Evolutionary conservation across 495 filamentous ascomycete species (phyloP).

Genomic region (Aspergillus bertholletiae): DNA sequence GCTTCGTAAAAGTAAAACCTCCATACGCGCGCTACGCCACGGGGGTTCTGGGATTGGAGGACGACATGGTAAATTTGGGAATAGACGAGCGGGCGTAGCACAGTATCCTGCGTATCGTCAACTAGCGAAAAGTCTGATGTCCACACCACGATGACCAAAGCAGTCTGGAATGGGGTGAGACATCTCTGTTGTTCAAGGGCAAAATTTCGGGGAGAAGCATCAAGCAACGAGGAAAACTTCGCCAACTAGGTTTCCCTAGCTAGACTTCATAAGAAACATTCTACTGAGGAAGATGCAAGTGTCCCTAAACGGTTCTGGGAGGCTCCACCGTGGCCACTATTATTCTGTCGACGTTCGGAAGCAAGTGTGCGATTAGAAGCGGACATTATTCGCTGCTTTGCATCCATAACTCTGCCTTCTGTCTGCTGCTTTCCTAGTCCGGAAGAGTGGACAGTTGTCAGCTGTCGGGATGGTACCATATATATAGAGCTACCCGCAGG

Average conservation of each 20-base stretch:
- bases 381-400: not conserved
- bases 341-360: not conserved
- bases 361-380: not conserved
- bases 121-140: conserved; percentile 1
- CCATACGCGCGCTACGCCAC: conserved; percentile 53
- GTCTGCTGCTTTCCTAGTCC: not conserved
- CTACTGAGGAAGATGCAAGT: not conserved
- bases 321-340: not conserved
- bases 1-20: conserved; percentile 45
- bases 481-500: not conserved
- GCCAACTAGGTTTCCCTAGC: not conserved
- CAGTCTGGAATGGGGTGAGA: not conserved
- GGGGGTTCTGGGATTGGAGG: conserved; percentile 56
- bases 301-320: not conserved
- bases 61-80: conserved; percentile 47
- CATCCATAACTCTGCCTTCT: not conserved
- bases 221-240: not conserved
- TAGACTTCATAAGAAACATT: not conserved
- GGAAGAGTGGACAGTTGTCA: not conserved
- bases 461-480: conserved; percentile 3
- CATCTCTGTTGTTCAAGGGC: not conserved
- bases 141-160: not conserved
- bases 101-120: not conserved
- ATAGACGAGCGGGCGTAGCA: conserved; percentile 19
- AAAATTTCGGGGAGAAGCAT: not conserved